Base-by-base conservation (phyloP, 1,284 basidiomycete species). In the Fomitopsis betulina region DNA sequence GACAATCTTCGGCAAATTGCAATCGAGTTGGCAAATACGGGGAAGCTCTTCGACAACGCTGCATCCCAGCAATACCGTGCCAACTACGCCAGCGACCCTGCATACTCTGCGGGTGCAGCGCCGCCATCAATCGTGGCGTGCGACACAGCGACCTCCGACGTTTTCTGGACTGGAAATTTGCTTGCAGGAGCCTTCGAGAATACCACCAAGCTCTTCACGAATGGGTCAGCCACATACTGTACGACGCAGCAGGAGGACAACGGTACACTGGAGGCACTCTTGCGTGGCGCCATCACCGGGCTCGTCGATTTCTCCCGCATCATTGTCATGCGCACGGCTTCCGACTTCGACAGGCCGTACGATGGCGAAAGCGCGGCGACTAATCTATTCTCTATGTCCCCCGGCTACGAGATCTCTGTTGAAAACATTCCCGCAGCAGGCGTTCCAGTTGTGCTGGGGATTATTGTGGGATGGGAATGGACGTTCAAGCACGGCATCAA, bases 201-300 rank as follows among this genome's bases (percentile, higher is more conserved):
- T 68, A 73, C 75, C 49, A 80, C 76, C 8, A 49, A 54, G 35
- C 60, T 76, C 30, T 74, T 76, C 63, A 78, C 76, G 13, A 74
- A 75, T 53, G 72, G 72, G 21, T 63, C 65, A 1, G 76, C 65
- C 17, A 64, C 63, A 35, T 80, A 79, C 67, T 75, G 74, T 56
- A 71, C 76, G 21, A 77, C 78, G 7, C 76, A 76, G 9, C 77
- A 82, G 63, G 80, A 82, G 65, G 80, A 81, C 68, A 80, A 79
- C 62, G 79, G 75, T 13, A 73, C 71, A 21, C 75, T 80, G 35
- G 77, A 76, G 55, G 72, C 73, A 1, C 72, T 81, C 55, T 60
- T 80, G 27, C 74, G 79, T 25, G 76, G 73, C 3, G 69, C 73
- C 52, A 65, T 72, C 45, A 70, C 73, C 23, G 71, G 73, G 1